Percentiles rank a stretch among this genome's conserved stretches.
These are phyloP conservation scores for Vararia minispora DNA, from an alignment of 768 basidiomycete genomes.

Conservation along the genomic window DNA sequence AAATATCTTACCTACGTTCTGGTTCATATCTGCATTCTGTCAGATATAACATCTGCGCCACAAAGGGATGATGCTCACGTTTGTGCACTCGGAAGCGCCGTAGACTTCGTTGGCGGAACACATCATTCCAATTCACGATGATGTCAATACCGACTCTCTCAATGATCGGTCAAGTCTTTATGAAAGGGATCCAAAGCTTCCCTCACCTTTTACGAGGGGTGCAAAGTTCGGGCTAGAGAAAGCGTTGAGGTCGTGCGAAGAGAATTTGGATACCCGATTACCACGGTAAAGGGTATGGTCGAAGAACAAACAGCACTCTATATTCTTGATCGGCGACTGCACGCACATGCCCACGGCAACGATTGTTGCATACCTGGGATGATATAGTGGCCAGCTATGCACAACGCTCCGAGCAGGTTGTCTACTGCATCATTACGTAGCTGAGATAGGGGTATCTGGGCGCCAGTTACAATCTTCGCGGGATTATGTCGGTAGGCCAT, in stretches of 20 bases:
- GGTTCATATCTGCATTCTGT: slow-evolving; percentile 51
- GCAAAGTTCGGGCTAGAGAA: slow-evolving; percentile 81
- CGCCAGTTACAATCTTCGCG: slow-evolving; percentile 74
- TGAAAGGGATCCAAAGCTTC: background rate
- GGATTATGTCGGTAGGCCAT: background rate
- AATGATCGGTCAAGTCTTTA: no score
- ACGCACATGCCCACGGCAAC: background rate
- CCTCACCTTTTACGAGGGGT: slow-evolving; percentile 67
- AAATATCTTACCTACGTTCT: slow-evolving; percentile 57
- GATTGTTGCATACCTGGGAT: slow-evolving; percentile 57
- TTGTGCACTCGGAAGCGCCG: slow-evolving; percentile 77
- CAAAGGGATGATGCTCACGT: slow-evolving; percentile 26
- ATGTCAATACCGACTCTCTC: slow-evolving; percentile 88
- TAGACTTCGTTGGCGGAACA: slow-evolving; percentile 71
- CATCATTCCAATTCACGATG: slow-evolving; percentile 79
- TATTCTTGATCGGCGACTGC: background rate
- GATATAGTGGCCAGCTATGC: slow-evolving; percentile 82
- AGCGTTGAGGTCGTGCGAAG: slow-evolving; percentile 74
- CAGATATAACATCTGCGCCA: slow-evolving; percentile 3
- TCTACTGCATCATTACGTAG: slow-evolving; percentile 92
- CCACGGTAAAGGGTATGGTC: slow-evolving; percentile 83
- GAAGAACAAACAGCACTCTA: slow-evolving; percentile 83
- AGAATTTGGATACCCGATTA: slow-evolving; percentile 73
- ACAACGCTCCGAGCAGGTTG: slow-evolving; percentile 81
- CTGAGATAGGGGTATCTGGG: slow-evolving; percentile 87